Base-by-base conservation (phyloP, 2,329 filamentous ascomycete genomes). In the Aureobasidium sp. region DNA sequence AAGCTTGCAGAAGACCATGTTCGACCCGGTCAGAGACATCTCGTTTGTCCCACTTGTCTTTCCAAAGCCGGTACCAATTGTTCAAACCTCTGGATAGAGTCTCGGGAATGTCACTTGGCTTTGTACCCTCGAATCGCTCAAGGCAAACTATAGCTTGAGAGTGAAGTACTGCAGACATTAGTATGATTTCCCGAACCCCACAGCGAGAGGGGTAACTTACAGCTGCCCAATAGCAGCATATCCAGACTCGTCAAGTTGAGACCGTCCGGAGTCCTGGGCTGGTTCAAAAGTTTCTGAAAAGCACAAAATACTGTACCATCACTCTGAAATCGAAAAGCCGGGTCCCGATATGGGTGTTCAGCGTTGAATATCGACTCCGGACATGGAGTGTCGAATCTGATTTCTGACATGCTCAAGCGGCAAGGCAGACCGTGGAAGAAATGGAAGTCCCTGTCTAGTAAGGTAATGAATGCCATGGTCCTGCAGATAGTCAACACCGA, bases 381-480 rank as follows among this genome's bases (percentile, higher is more conserved):
- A 42, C 51, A 63, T 1, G 61, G 61, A 8, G 60, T 51, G 31
- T 63, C 61, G 37, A 58, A 63, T 17, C 58, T 45, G 37, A 63
- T 54, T 35, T 63, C 61, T 15, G 57, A 46, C 15, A 58, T 50
- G 19, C 38, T 50, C 13, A 61, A 38, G 3, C 58, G 49, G 37
- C 61, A 57, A 19, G 61, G 58, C 23, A 43, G 60, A 31, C 61
- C 61, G 35, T 63, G 61, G 21, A 60, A 63, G 51, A 63, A 61
- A 10, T 54, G 37, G 33, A 63, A 61, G 6, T 58, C 61, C 19
- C 58, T 27, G 35, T 63, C 61, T 17, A 63, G 54, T 27, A 53
- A 45, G 19, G 50, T 47, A n/a, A 63, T 60, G 37, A 50, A 57
- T 27, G 49, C 60, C 57, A 63, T 63, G 27, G 58, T 60, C n/a